A percentile compares a stretch with the other conserved stretches of the same genome.
Evolutionary conservation across 306 rosid species (phyloP).

Genomic region (Heteromeles arbutifolia): DNA sequence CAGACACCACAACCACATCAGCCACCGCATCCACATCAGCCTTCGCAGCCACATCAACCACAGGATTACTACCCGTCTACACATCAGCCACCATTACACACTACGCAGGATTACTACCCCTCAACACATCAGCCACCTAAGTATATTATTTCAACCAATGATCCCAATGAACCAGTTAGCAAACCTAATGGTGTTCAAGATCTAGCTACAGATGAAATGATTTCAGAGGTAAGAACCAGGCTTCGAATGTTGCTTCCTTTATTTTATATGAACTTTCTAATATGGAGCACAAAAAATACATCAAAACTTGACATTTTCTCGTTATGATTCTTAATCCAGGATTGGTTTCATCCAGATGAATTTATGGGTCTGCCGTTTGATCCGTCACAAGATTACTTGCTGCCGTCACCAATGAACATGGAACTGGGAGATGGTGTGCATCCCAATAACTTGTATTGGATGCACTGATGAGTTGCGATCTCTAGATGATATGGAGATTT

Average conservation of each 20-base stretch:
- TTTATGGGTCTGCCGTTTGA: not conserved
- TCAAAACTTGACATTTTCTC: not conserved
- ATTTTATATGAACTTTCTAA: not conserved
- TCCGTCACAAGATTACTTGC: not conserved
- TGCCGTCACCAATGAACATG: not conserved
- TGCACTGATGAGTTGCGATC: not conserved
- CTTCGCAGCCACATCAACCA: too few species aligned
- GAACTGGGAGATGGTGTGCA: not conserved
- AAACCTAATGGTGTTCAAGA: not conserved
- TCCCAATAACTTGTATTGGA: conserved; percentile 12
- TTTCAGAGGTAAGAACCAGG: conserved; percentile 27
- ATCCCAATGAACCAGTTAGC: not conserved
- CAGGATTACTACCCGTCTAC: not conserved
- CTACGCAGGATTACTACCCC: not conserved
- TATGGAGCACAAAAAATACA: not conserved
- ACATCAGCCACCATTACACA: too few species aligned
- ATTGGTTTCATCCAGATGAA: not conserved
- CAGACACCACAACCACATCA: not conserved
- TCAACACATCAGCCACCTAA: not conserved
- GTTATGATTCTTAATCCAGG: conserved; percentile 24
- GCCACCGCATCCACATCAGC: not conserved
- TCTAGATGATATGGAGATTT: not conserved
- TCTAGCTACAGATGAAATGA: not conserved
- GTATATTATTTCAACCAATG: not conserved
- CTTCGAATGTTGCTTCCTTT: not conserved